These are phyloP conservation scores for Aspergillus japonicus DNA, from an alignment of 2,329 filamentous ascomycete species.

Conservation along the genomic window DNA sequence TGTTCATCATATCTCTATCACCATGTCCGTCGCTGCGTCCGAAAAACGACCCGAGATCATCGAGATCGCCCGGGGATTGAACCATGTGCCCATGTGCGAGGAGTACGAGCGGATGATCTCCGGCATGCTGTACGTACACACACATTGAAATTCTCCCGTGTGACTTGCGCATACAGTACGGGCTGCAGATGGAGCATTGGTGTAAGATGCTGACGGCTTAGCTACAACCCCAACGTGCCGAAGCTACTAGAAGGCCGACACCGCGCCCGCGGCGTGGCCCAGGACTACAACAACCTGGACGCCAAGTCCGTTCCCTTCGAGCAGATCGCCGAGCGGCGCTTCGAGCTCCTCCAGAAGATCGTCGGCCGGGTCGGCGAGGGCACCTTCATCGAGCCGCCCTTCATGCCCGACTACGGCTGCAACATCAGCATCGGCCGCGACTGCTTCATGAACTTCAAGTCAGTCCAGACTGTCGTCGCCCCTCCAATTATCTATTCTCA, in stretches of 20 bases:
- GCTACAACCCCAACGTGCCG: constrained; percentile 32
- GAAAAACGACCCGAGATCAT: constrained; percentile 33
- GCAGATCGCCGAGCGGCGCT: constrained; percentile 24
- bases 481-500: too few relatives aligned
- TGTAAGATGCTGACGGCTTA: constrained; percentile 11
- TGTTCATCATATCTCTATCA: not conserved
- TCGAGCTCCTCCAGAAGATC: constrained; percentile 27
- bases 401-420: constrained; percentile 34
- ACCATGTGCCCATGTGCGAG: constrained; percentile 31
- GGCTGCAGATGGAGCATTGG: too few relatives aligned
- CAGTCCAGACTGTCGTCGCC: not conserved
- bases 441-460: constrained; percentile 37
- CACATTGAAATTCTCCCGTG: not conserved
- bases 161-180: not conserved
- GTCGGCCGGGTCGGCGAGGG: constrained; percentile 31
- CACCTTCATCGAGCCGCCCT: constrained; percentile 34
- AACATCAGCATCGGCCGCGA: constrained; percentile 32
- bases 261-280: constrained; percentile 25
- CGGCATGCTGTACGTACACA: constrained; percentile 32
- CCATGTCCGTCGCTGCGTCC: constrained; percentile 18
- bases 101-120: constrained; percentile 39
- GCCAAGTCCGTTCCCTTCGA: constrained; percentile 27
- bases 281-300: constrained; percentile 33
- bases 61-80: constrained; percentile 27
- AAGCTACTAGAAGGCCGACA: constrained; percentile 30